These are phyloP conservation scores for Datisca glomerata DNA, from an alignment of 306 rosid genomes.

Conservation along the genomic window DNA sequence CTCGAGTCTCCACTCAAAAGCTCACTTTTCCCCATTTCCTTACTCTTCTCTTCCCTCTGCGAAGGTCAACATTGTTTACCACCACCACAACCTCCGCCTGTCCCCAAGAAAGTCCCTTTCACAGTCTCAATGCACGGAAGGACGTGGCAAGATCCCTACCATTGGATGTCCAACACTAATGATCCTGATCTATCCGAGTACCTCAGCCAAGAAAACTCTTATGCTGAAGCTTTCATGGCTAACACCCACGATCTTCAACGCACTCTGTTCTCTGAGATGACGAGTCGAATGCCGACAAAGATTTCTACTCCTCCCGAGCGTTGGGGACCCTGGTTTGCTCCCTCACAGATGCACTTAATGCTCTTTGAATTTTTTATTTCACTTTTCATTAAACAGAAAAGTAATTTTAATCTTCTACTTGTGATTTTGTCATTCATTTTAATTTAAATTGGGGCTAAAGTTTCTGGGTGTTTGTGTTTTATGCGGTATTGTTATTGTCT, in stretches of 20 bases:
- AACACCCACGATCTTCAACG: slow-evolving; percentile 44
- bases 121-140: slow-evolving; percentile 44
- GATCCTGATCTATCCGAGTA: slow-evolving; percentile 48
- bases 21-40: slow-evolving; percentile 5
- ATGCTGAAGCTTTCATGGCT: slow-evolving; percentile 73
- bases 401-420: too few species aligned
- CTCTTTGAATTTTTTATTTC: too few species aligned
- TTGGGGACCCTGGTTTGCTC: slow-evolving; percentile 85
- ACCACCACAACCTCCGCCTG: slow-evolving; percentile 33
- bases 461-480: too few species aligned
- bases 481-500: too few species aligned
- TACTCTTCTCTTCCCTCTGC: slow-evolving; percentile 34
- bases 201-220: slow-evolving; percentile 53
- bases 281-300: slow-evolving; percentile 39
- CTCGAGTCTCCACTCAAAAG: slow-evolving; percentile 11
- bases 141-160: slow-evolving; percentile 69
- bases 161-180: slow-evolving; percentile 69
- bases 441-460: too few species aligned
- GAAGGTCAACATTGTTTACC: slow-evolving; percentile 18
- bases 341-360: too few species aligned
- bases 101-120: slow-evolving; percentile 51
- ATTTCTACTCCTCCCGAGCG: slow-evolving; percentile 83
- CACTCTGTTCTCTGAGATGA: slow-evolving; percentile 59
- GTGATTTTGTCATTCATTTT: too few species aligned
- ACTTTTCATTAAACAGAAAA: too few species aligned